phyloP scores from a whole-genome alignment of 768 basidiomycete species.

The Dendrothele bispora region DNA sequence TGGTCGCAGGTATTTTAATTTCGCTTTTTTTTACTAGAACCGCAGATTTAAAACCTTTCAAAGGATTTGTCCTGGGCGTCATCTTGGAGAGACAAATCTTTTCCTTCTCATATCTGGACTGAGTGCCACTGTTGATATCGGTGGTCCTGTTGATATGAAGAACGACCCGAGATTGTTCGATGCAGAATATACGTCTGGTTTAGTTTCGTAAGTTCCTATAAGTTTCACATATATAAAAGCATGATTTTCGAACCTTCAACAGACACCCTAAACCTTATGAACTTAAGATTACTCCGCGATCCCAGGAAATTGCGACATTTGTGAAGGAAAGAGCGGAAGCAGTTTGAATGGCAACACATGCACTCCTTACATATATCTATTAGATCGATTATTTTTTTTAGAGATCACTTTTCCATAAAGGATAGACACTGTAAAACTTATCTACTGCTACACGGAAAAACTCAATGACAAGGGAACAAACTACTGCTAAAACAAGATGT shows the following conservation, averaged over 20 bases:
- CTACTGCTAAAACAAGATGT: no score
- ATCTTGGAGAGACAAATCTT: constrained; percentile 7
- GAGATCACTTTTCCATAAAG: no score
- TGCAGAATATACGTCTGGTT: background rate
- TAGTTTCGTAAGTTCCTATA: background rate
- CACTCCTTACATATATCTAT: no score
- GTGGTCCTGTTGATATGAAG: background rate
- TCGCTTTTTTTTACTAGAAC: background rate
- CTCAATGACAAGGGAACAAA: no score
- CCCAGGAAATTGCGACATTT: background rate
- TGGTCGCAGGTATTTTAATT: constrained; percentile 4
- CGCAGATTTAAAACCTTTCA: background rate
- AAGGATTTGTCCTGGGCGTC: constrained; percentile 8
- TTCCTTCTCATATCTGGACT: constrained; percentile 3
- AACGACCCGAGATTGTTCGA: background rate
- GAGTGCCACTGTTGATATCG: background rate
- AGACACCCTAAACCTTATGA: background rate
- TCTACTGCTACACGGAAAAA: no score
- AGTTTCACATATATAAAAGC: background rate
- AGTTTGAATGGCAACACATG: no score
- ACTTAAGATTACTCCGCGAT: background rate
- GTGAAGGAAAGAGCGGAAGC: background rate
- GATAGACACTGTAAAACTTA: no score
- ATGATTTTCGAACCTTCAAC: background rate
- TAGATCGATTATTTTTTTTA: no score